phyloP scores from a whole-genome alignment of 768 basidiomycete species.

The Trametes sanguinea region DNA sequence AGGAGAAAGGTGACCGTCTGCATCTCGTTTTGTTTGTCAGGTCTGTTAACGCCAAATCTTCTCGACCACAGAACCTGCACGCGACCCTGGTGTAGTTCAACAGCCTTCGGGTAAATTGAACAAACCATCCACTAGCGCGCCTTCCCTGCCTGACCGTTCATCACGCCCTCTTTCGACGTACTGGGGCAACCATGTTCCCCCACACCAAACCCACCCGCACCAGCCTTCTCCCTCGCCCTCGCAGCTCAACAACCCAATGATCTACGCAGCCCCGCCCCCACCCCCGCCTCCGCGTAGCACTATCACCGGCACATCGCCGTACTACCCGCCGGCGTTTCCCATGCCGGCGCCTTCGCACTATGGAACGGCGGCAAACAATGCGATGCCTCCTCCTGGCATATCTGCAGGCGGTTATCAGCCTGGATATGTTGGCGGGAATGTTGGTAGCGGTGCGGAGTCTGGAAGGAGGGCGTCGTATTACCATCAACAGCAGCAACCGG shows the following conservation, averaged over 20 bases:
- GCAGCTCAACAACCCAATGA: constrained; percentile 43
- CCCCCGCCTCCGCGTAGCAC: not conserved
- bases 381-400: not conserved
- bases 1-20: constrained; percentile 16
- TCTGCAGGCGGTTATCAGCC: not conserved
- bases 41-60: not conserved
- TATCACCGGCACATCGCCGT: not conserved
- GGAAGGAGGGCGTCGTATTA: not conserved
- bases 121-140: too few species aligned
- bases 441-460: not conserved
- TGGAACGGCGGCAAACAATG: constrained; percentile 2
- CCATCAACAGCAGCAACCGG: not conserved
- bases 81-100: not conserved
- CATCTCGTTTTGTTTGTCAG: not conserved
- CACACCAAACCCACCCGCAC: constrained; percentile 39
- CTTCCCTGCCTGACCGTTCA: not conserved
- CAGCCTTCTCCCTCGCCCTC: constrained; percentile 46
- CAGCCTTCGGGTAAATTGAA: not conserved
- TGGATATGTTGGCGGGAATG: not conserved
- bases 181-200: constrained; percentile 28
- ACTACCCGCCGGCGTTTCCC: constrained; percentile 9
- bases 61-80: not conserved
- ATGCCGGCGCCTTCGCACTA: constrained; percentile 1
- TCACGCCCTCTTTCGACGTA: not conserved
- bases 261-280: constrained; percentile 42